These are phyloP conservation scores for Aspergillus sp. DNA, from an alignment of 2,329 filamentous ascomycete species.

Conservation along the genomic window DNA sequence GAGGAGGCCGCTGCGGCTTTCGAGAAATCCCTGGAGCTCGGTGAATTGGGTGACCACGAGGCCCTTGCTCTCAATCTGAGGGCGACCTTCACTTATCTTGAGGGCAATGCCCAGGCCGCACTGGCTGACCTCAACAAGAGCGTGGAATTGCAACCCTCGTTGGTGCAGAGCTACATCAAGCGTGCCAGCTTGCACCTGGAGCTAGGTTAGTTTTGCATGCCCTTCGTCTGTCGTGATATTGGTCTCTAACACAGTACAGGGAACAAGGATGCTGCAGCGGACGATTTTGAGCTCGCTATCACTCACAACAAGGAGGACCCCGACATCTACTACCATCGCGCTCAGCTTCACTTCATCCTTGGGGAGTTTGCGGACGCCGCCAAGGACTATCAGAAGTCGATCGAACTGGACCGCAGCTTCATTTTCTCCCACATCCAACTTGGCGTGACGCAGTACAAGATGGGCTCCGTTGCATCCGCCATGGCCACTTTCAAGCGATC, in stretches of 20 bases:
- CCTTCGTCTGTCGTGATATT: background rate
- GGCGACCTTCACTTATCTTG: constrained; percentile 88
- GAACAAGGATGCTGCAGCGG: constrained; percentile 73
- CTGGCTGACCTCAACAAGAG: constrained; percentile 83
- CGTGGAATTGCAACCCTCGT: constrained; percentile 73
- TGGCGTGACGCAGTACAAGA: constrained; percentile 98
- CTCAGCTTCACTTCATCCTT: constrained; percentile 96
- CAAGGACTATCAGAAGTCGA: constrained; percentile 98
- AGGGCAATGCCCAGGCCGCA: constrained; percentile 76
- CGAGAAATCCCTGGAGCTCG: constrained; percentile 75
- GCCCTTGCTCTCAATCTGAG: constrained; percentile 93
- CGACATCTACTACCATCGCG: constrained; percentile 98
- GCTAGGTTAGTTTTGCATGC: constrained; percentile 52
- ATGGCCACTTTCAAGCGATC: constrained; percentile 97
- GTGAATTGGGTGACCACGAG: constrained; percentile 71
- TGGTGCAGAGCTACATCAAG: constrained; percentile 98
- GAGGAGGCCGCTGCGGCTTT: constrained; percentile 79
- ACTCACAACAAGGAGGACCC: constrained; percentile 79
- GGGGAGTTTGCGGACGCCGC: constrained; percentile 86
- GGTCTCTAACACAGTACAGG: constrained; percentile 42
- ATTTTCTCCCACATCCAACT: constrained; percentile 99
- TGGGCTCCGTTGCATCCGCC: constrained; percentile 92
- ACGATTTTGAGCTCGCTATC: constrained; percentile 79
- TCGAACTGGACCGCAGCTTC: constrained; percentile 89
- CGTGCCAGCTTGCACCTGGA: constrained; percentile 96